Conservation (phyloP, 305 asterid genomes). For the Fraxinus floribunda region DNA sequence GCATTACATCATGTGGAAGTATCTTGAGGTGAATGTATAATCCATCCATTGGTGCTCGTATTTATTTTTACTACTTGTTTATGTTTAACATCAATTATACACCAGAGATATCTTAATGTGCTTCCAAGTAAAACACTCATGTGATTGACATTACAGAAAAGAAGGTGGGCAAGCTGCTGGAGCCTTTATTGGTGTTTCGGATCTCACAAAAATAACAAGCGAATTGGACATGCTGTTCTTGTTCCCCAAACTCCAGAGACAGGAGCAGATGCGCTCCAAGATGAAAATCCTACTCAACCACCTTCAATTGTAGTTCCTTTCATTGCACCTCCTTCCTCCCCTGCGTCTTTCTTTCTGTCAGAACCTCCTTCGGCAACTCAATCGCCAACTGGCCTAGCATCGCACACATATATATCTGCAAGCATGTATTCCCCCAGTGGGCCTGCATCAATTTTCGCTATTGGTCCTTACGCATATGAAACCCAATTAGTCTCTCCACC, state of each 20-base stretch:
- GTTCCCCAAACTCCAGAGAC: conserved; percentile 53
- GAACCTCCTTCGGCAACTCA: conserved; percentile 79
- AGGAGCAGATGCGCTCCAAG: conserved; percentile 37
- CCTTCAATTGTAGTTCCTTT: conserved; percentile 67
- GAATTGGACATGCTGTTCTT: conserved; percentile 72
- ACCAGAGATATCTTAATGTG: neutral
- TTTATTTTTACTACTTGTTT: neutral
- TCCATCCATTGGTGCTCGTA: neutral
- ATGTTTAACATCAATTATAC: neutral
- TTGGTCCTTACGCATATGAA: conserved; percentile 94
- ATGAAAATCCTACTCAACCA: conserved; percentile 46
- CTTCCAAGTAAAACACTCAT: neutral
- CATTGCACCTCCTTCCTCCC: conserved; percentile 91
- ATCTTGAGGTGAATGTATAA: neutral
- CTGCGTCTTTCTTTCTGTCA: conserved; percentile 80
- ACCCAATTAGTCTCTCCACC: conserved; percentile 95
- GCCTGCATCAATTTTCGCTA: conserved; percentile 79
- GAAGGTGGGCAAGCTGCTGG: conserved; percentile 82
- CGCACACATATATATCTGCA: conserved; percentile 54
- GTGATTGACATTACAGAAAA: conserved; percentile 49
- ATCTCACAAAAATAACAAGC: conserved; percentile 51
- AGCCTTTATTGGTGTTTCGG: conserved; percentile 84
- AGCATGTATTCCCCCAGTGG: conserved; percentile 81
- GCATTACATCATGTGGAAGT: neutral
- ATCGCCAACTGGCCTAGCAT: conserved; percentile 64